Base-by-base conservation (phyloP, 176 grass and related monocot species). In the Tillandsia fasciculata region DNA sequence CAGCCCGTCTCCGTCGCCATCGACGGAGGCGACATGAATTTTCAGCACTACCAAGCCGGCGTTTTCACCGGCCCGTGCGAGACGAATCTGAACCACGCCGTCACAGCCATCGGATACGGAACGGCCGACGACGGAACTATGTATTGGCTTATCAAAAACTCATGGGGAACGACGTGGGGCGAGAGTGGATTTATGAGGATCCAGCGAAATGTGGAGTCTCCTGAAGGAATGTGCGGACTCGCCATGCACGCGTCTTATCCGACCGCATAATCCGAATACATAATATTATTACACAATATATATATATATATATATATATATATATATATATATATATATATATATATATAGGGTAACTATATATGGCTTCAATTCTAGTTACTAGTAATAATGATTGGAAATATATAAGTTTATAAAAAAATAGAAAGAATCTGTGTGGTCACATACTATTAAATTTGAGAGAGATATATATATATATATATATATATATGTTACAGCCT, bases 1-100 rank as follows among this genome's bases (percentile, higher is more conserved):
- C 73, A 76, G 73, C 73, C 73, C 0, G 63, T 76, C 11, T 76
- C 73, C 15, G 48, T 76, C 17, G 28, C 58, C 9, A 66, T 76
- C 65, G 56, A 51, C 28, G 73, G 58, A 14, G 53, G 26, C 24
- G 61, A 59, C 10, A 12, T 17, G 33, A 50, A 22, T 51, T 76
- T 76, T 14, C 63, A 66, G 11, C 26, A 23, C 6, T 67, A 76
- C 42, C 14, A 56, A 1, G 58, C 20, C 11, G 73, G 73, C 54
- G 65, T 67, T 22, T 76, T 66, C 47, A 51, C 56, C 15, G 73
- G 61, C 33, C 15, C n/a, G 9, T 76, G 73, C 51, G 73, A 59
- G 50, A 76, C 73, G 27, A 13, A 51, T 66, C 8, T 66, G 33
- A 28, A 76, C 26, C 73, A 76, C 10, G 73, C 33, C 9, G 73